Base-by-base conservation (phyloP, 1,139 yeast genomes). In the Kodamaea alishanica region DNA sequence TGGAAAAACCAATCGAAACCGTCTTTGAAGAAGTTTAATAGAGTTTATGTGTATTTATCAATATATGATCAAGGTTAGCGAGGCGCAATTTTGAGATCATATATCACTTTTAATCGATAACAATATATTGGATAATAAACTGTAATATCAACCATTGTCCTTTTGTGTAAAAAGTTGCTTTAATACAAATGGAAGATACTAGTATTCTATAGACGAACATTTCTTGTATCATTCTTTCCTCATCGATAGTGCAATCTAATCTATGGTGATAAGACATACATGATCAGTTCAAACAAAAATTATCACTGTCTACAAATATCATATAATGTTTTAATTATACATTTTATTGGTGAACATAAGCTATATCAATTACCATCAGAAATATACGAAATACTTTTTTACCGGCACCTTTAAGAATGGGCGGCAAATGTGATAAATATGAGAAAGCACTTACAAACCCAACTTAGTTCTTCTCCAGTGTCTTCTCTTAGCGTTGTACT, bases 391-490 rank as follows among this genome's bases (percentile, higher is more conserved):
- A 22, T 20, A 37, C 23, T 15, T 15, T 15, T 15, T 15, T 15
- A 15, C 20, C 20, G 20, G 4, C 20, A 15, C 4, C 20, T 15
- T 37, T 41, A 39, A 36, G 30, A 41, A 35, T 33, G 34, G 33
- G 30, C 39, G 44, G 37, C 20, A 15, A 15, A 15, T 4, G 20
- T 15, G 20, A 15, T 35, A 37, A 34, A 35, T 34, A 41, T 36
- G 33, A 40, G 40, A 43, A 28, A 29, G 38, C 24, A 64, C 78
- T 87, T 88, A 92, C 83, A 92, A 75, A 84, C 84, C 81, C 79
- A 94, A 84, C 95, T 92, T 94, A 67, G 97, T 92, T 85, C 98
- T 88, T 86, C 97, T 92, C 99, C 99, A 94, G 95, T 94, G 96
- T 84, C 98, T 86, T 87, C 97, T 89, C 90, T 92, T 92, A 70